Base-by-base conservation (phyloP, 75 land plant genomes). In the Gnetum montanum region DNA sequence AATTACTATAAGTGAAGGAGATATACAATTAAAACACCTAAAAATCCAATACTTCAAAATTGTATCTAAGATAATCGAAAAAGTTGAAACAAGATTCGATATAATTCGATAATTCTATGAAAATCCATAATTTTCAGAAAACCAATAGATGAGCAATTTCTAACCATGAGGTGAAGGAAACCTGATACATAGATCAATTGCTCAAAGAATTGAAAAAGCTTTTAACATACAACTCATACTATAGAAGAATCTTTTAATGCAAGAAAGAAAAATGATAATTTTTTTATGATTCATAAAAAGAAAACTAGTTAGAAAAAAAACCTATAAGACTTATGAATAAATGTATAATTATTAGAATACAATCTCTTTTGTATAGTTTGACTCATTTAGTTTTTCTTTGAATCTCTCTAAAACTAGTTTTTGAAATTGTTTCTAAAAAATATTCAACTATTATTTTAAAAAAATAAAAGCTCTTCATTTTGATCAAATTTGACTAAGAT, bases 241-340 rank as follows among this genome's bases (percentile, higher is more conserved):
- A 54, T 54, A 54, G 38, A 54, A 35, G 2, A 54, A 31, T 22
- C 34, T 0, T 54, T 54, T 19, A 26, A 54, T 35, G 37, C 38
- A 54, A 33, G 57, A 33, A 33, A 16, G 31, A 13, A 54, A 4
- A 34, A 35, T 33, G 3, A 2, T 4, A 34, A 54, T 22, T 54
- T 33, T 31, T 0, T 35, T 33, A 28, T 27, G 11, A 48, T 16
- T 4, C 0, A 48, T 1, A 27, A 26, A 13, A 2, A 33, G 12
- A 20, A 22, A 19, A 33, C 16, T 5, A 54, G 0, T 54, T 23
- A 34, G 7, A 35, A 35, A 23, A 54, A 54, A 54, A 33, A 20
- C 35, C 8, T 34, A 22, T 8, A 19, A 34, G 10, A 54, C 34
- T 54, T 35, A 0, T 11, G 7, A 54, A 54, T 35, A 54, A 33